These are phyloP conservation scores for Spathaspora girioi DNA, from an alignment of 805 yeast genomes.

Conservation along the genomic window DNA sequence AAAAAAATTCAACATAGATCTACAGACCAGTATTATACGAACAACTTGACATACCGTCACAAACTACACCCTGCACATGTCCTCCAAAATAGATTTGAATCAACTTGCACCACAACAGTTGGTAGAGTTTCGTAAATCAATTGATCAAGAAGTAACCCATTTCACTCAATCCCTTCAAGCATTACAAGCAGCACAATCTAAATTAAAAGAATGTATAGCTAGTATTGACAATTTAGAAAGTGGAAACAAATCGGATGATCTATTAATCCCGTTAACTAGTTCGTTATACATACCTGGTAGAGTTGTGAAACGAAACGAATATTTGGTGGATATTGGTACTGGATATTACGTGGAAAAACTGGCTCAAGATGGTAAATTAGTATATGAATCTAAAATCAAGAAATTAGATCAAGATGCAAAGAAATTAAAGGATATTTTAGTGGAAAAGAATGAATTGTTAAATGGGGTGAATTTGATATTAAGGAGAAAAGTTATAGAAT, in stretches of 20 bases:
- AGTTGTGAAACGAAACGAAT: constrained; percentile 59
- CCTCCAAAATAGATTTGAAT: constrained; percentile 51
- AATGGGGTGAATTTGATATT: constrained; percentile 58
- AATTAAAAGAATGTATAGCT: constrained; percentile 74
- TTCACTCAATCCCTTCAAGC: constrained; percentile 82
- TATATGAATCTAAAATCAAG: constrained; percentile 68
- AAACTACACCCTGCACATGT: neutral
- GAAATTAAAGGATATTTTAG: constrained; percentile 70
- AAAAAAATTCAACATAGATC: neutral
- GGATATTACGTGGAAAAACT: constrained; percentile 89
- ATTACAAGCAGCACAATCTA: constrained; percentile 73
- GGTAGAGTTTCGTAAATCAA: constrained; percentile 73
- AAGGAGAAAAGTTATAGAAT: constrained; percentile 49
- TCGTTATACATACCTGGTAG: constrained; percentile 89
- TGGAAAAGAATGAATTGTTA: constrained; percentile 65
- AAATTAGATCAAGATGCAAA: constrained; percentile 71
- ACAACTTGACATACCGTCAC: neutral
- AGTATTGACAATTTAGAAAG: constrained; percentile 59
- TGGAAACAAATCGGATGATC: constrained; percentile 33
- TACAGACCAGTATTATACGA: neutral
- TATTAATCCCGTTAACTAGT: constrained; percentile 84
- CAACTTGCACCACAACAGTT: constrained; percentile 81
- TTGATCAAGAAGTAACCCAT: constrained; percentile 84
- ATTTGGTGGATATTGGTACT: constrained; percentile 92
- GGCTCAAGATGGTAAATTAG: constrained; percentile 60